These are phyloP conservation scores for Trichoderma gracile DNA, from an alignment of 2,329 filamentous ascomycete species.

Conservation along the genomic window DNA sequence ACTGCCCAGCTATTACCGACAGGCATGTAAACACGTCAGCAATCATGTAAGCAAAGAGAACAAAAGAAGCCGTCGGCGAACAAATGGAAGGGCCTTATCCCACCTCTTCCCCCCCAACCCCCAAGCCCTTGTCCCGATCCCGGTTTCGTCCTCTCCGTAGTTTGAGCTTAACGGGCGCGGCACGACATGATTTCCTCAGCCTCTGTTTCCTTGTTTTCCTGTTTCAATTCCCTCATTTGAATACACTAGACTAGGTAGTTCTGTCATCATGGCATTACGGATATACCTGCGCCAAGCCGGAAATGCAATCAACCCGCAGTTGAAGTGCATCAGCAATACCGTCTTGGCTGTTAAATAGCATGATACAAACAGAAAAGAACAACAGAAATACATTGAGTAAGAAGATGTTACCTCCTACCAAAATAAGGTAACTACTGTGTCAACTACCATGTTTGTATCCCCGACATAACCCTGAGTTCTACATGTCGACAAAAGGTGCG, in stretches of 20 bases:
- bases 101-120: neutral
- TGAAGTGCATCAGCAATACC: neutral
- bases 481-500: neutral
- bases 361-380: neutral
- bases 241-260: neutral
- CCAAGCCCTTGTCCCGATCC: too few species aligned
- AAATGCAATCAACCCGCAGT: neutral
- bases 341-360: neutral
- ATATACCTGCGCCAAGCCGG: too few species aligned
- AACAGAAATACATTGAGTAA: too few species aligned
- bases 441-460: too few species aligned
- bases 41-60: neutral
- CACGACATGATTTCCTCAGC: too few species aligned
- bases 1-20: neutral
- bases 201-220: too few species aligned
- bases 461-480: neutral
- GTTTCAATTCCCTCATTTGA: neutral
- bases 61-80: neutral
- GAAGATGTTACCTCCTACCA: too few species aligned
- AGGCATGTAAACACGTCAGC: neutral
- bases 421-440: too few species aligned
- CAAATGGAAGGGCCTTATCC: neutral
- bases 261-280: neutral
- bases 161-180: too few species aligned
- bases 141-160: too few species aligned